Evolutionary conservation across 495 filamentous ascomycete genomes (phyloP).

Genomic region (Xylaria scruposa): DNA sequence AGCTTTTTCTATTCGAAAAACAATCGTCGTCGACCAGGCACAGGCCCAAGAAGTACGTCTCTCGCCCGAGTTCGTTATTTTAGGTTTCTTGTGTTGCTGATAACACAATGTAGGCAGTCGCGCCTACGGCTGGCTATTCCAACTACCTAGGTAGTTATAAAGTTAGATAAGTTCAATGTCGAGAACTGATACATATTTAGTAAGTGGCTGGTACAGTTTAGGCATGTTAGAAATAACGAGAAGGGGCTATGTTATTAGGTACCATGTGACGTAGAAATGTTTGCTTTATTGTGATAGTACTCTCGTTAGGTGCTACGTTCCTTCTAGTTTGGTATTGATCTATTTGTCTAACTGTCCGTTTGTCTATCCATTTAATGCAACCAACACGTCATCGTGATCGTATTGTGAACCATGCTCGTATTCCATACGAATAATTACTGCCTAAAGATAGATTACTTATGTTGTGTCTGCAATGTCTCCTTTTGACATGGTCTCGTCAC

Average conservation of each 20-base stretch:
- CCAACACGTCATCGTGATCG: not conserved
- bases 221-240: not conserved
- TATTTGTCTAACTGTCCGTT: not conserved
- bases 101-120: not conserved
- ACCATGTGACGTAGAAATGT: not conserved
- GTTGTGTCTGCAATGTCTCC: conserved; percentile 1
- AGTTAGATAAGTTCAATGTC: too few relatives aligned
- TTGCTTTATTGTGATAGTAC: not conserved
- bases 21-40: too few relatives aligned
- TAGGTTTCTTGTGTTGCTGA: not conserved
- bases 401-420: not conserved
- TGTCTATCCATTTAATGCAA: not conserved
- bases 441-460: conserved; percentile 20
- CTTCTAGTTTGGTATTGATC: not conserved
- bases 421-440: not conserved
- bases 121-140: not conserved
- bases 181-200: not conserved
- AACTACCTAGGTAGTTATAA: too few relatives aligned
- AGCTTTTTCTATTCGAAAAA: not conserved
- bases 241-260: not conserved
- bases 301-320: too few relatives aligned
- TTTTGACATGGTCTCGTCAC: conserved; percentile 22
- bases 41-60: not conserved
- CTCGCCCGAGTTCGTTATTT: not conserved
- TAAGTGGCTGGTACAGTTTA: not conserved